Conservation (phyloP, 225 moss, liverwort and hornwort genomes). For the Rhytidiadelphus loreus region DNA sequence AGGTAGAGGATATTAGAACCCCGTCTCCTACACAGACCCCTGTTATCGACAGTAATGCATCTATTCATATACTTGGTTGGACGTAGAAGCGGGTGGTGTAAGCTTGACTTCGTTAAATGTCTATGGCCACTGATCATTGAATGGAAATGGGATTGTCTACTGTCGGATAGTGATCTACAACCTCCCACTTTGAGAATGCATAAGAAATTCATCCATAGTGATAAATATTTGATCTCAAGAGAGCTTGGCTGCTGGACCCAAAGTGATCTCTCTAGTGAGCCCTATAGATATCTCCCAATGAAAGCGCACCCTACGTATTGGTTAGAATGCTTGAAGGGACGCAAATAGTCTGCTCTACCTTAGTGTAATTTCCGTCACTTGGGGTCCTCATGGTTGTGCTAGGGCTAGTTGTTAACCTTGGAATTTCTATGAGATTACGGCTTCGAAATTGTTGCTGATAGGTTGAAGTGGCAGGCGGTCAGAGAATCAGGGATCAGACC, state of each 20-base stretch:
- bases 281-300: not conserved
- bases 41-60: not conserved
- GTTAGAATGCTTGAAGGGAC: not conserved
- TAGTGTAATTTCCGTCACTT: not conserved
- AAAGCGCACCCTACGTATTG: not conserved
- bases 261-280: not conserved
- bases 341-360: not conserved
- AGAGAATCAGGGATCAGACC: not conserved
- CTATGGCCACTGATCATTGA: not conserved
- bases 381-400: not conserved
- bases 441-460: not conserved
- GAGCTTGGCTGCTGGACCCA: not conserved
- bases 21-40: not conserved
- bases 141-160: not conserved
- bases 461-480: conserved; percentile 11
- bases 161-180: not conserved
- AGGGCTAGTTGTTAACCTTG: not conserved
- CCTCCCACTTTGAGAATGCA: not conserved
- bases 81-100: not conserved
- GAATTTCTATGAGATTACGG: not conserved
- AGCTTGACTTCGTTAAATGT: not conserved
- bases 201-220: not conserved
- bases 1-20: not conserved
- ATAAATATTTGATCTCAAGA: not conserved
- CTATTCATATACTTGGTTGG: not conserved